Base-by-base conservation (phyloP, 1,284 basidiomycete genomes). In the Fistulina hepatica region DNA sequence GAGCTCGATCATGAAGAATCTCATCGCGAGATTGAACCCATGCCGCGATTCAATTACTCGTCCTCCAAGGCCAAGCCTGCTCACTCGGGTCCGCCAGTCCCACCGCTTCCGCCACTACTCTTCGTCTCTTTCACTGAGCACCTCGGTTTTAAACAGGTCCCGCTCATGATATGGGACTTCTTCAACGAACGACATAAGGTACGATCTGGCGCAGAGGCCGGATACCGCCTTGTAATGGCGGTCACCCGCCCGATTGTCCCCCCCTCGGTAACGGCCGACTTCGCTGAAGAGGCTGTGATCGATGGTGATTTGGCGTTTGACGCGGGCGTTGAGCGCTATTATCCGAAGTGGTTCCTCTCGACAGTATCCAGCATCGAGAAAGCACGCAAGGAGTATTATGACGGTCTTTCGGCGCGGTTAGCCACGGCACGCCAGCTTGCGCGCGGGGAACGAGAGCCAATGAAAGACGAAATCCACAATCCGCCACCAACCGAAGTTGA, bases 131-230 rank as follows among this genome's bases (percentile, higher is more conserved):
- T 88, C 61, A 70, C 73, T 38, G 83, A 94, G 53, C 71, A 84
- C 48, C 73, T 97, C 40, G 93, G 94, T 11, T 76, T 95, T 58
- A 70, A 68, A 26, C 86, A 90, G 52, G 81, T 97, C 44, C 92
- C 93, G 4, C 61, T 74, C 46, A 93, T 95, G 81, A 75, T 97
- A 39, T 81, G 76, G 69, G 82, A 82, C 49, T 94, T 90, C 61
- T 97, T 97, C 68, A 92, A 91, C 52, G 80, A 86, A 54, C 78
- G 90, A n/a, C 61, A 76, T 38, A 77, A 82, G 48, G 88, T 89
- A 6, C 70, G 62, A 4, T 60, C 73, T 13, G 93, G 93, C 26
- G 84, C 83, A 12, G 81, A 95, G 48, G 81, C 82, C 7, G 92
- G 80, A 0, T 80, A 89, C 52, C 65, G 68, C 19, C 66, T 97